Percentiles rank a stretch among this genome's conserved stretches.
Evolutionary conservation across 2,329 filamentous ascomycete species (phyloP).

Genomic region (Diaporthe velutina): DNA sequence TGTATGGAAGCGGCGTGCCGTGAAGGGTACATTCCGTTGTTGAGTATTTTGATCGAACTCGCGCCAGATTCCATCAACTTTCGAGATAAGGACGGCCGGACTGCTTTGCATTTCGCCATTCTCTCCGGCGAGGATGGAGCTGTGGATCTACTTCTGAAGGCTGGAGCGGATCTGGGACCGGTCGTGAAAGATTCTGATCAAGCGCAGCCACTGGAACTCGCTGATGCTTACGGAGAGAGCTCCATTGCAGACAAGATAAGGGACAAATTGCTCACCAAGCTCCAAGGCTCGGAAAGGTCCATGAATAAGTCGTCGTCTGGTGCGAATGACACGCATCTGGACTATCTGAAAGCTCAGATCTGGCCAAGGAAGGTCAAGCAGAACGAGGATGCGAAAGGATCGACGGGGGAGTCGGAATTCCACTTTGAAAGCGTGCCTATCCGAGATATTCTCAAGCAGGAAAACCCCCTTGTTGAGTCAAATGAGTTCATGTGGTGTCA

Average conservation of each 20-base stretch:
- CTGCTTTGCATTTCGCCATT: background rate
- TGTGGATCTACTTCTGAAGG: background rate
- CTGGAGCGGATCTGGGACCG: background rate
- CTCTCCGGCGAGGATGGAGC: background rate
- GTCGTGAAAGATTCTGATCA: background rate
- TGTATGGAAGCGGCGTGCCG: conserved; percentile 1
- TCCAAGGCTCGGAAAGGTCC: background rate
- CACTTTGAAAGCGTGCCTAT: background rate
- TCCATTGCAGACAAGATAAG: conserved; percentile 6
- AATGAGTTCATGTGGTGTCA: conserved; percentile 5
- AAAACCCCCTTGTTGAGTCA: background rate
- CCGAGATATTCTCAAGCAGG: background rate
- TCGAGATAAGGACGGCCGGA: conserved; percentile 5
- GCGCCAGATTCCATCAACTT: background rate
- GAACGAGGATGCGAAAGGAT: background rate
- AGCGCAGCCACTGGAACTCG: background rate
- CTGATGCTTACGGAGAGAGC: background rate
- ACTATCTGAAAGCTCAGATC: background rate
- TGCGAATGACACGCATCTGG: background rate
- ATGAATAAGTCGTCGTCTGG: background rate
- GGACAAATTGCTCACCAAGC: background rate
- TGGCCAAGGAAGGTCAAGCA: background rate
- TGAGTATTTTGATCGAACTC: background rate
- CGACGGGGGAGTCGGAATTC: background rate
- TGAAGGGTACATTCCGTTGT: background rate